Percentiles rank a stretch among this genome's conserved stretches.
phyloP scores from a whole-genome alignment of 2,329 filamentous ascomycete genomes.

The Phaeomoniella chlamydospora region DNA sequence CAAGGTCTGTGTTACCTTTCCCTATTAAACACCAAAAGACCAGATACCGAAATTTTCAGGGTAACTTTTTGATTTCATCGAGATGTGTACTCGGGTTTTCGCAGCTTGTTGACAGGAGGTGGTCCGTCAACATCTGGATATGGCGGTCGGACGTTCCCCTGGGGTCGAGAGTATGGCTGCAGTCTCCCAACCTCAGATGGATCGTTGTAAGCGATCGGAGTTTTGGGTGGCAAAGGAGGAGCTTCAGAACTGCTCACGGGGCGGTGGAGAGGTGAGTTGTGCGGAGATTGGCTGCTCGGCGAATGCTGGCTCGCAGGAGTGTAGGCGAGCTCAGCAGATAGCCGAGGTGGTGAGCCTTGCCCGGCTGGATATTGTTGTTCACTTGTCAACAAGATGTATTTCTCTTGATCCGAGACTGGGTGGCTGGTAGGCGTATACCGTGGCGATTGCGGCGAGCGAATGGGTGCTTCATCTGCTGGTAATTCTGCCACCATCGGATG shows the following conservation, averaged over 20 bases:
- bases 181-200: conserved; percentile 6
- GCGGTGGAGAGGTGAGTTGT: conserved; percentile 20
- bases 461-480: conserved; percentile 36
- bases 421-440: conserved; percentile 20
- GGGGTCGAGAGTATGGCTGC: conserved; percentile 2
- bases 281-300: conserved; percentile 11
- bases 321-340: conserved; percentile 14
- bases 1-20: too few species aligned
- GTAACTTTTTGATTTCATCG: conserved; percentile 25
- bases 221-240: conserved; percentile 65
- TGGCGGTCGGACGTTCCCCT: conserved; percentile 36
- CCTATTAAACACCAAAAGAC: too few species aligned
- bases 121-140: conserved; percentile 72
- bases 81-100: conserved; percentile 61
- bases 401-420: conserved; percentile 34
- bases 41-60: too few species aligned
- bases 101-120: conserved; percentile 76
- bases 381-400: conserved; percentile 48
- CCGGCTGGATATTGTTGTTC: conserved; percentile 33
- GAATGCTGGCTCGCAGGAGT: conserved; percentile 19
- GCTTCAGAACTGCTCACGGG: conserved; percentile 26
- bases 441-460: conserved; percentile 18
- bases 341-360: conserved; percentile 4
- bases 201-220: conserved; percentile 46
- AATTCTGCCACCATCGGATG: conserved; percentile 41